Percentiles rank a stretch among this genome's conserved stretches.
Conservation (phyloP, 441 rosid species). For the Pelargonium cotyledonis region DNA sequence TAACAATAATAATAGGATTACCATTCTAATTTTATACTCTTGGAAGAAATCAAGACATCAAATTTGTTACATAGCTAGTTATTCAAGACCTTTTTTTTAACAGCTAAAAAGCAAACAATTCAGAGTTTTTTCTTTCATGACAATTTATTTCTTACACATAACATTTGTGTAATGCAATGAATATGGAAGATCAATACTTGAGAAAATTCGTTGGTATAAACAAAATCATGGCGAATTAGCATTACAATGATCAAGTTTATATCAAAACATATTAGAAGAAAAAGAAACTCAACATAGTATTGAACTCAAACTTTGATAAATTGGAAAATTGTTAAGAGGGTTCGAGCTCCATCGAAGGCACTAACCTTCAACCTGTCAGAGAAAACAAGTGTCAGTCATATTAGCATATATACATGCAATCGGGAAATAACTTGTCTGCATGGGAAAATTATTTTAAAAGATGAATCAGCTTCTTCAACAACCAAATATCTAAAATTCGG, state of each 20-base stretch:
- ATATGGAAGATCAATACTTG: neutral
- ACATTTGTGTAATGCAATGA: neutral
- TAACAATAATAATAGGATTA: neutral
- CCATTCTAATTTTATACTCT: neutral
- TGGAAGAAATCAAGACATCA: neutral
- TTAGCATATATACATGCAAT: neutral
- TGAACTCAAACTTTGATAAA: slow-evolving; percentile 10
- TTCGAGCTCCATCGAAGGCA: slow-evolving; percentile 6
- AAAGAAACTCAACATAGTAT: neutral
- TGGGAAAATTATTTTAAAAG: neutral
- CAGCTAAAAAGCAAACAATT: no score
- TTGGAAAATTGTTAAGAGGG: neutral
- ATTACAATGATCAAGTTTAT: neutral
- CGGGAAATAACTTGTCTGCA: neutral
- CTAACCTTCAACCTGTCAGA: slow-evolving; percentile 33
- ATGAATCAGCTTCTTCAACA: neutral
- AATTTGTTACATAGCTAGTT: no score
- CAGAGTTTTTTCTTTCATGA: no score
- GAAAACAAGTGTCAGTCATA: neutral
- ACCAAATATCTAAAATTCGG: neutral
- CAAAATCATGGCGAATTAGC: neutral
- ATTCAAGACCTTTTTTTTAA: no score
- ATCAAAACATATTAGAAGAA: neutral
- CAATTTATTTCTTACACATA: neutral
- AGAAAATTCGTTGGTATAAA: neutral